Percentiles rank a stretch among this genome's conserved stretches.
Evolutionary conservation across 495 filamentous ascomycete genomes (phyloP).

Genomic region (Aspergillus steynii): DNA sequence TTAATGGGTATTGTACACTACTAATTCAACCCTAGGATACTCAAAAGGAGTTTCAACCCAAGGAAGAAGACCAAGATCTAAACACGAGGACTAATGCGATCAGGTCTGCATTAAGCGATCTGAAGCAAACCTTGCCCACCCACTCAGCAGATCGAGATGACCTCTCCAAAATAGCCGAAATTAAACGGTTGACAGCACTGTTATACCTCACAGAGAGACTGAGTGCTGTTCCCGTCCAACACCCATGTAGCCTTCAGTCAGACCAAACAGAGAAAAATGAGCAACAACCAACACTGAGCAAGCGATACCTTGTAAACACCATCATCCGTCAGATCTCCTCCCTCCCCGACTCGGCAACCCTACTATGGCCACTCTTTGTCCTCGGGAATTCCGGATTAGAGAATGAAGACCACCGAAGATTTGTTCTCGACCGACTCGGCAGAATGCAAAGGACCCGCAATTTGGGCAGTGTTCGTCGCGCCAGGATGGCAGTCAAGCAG

Average conservation of each 20-base stretch:
- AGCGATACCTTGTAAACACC: slow-evolving; percentile 9
- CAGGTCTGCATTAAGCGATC: background rate
- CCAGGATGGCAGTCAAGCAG: slow-evolving; percentile 16
- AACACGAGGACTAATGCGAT: background rate
- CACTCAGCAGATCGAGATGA: slow-evolving; percentile 11
- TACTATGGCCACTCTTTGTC: slow-evolving; percentile 23
- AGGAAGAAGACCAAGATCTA: slow-evolving; percentile 1
- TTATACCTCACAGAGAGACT: slow-evolving; percentile 19
- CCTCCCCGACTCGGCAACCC: slow-evolving; percentile 13
- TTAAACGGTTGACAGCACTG: slow-evolving; percentile 19
- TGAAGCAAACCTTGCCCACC: slow-evolving; percentile 15
- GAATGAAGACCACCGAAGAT: slow-evolving; percentile 20
- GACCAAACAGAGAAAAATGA: background rate
- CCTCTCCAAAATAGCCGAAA: slow-evolving; percentile 17
- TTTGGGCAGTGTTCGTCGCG: slow-evolving; percentile 18
- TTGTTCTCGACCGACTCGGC: slow-evolving; percentile 18
- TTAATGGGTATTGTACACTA: background rate
- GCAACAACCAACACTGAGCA: background rate
- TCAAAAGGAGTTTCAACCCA: no score
- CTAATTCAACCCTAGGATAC: no score
- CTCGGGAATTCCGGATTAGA: slow-evolving; percentile 17
- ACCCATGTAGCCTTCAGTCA: background rate
- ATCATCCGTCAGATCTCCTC: slow-evolving; percentile 16
- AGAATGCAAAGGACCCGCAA: slow-evolving; percentile 17
- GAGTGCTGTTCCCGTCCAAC: background rate